Evolutionary conservation across 177 flowering plant genomes (phyloP).

Genomic region (Vitis hybrid): DNA sequence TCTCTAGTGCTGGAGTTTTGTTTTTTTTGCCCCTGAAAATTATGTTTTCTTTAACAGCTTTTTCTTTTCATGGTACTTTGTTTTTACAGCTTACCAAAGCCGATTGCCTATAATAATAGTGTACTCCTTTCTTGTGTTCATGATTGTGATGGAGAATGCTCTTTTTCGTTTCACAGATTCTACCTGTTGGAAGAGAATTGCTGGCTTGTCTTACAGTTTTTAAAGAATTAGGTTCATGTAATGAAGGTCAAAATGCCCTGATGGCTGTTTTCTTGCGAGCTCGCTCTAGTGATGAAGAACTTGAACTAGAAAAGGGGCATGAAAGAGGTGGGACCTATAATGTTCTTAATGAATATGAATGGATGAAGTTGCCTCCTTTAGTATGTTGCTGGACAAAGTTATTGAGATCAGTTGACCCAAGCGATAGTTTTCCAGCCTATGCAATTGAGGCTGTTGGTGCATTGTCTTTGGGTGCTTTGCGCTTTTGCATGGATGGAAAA

Average conservation of each 20-base stretch:
- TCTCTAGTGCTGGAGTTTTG: not conserved
- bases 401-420: slow-evolving; percentile 39
- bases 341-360: slow-evolving; percentile 35
- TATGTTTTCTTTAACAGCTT: no score
- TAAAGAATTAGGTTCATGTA: slow-evolving; percentile 50
- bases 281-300: slow-evolving; percentile 26
- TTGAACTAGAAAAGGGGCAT: slow-evolving; percentile 28
- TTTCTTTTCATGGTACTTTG: no score
- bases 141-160: not conserved
- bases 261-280: slow-evolving; percentile 27
- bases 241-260: slow-evolving; percentile 64
- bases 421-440: slow-evolving; percentile 39
- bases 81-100: not conserved
- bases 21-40: no score
- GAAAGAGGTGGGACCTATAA: slow-evolving; percentile 31
- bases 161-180: slow-evolving; percentile 43
- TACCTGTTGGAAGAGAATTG: slow-evolving; percentile 86
- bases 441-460: slow-evolving; percentile 51
- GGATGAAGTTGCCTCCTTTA: slow-evolving; percentile 60
- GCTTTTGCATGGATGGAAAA: slow-evolving; percentile 61
- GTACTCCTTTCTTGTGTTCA: not conserved
- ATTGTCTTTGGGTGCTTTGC: slow-evolving; percentile 50
- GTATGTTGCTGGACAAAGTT: slow-evolving; percentile 70
- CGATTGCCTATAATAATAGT: not conserved
- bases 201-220: slow-evolving; percentile 66